A percentile compares a stretch with the other conserved stretches of the same genome.
phyloP scores from a whole-genome alignment of 345 rosid genomes.

The Populus tremula region DNA sequence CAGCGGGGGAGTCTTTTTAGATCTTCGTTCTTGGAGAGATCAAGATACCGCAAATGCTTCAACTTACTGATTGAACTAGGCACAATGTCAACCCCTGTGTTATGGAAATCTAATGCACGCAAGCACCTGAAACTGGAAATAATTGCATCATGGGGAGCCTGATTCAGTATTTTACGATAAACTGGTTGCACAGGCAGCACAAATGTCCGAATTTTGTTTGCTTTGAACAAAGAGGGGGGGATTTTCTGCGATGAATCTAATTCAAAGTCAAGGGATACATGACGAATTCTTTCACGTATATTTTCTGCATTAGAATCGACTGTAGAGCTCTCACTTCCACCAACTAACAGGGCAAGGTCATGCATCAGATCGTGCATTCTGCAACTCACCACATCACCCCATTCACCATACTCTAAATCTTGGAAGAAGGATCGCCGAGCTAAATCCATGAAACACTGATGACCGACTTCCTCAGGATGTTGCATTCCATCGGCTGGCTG shows the following conservation, averaged over 20 bases:
- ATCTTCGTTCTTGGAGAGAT: rapidly evolving
- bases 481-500: neutral
- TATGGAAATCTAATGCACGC: constrained; percentile 9
- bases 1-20: constrained; percentile 16
- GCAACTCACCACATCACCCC: neutral
- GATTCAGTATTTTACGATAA: neutral
- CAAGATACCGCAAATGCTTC: constrained; percentile 25
- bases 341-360: constrained; percentile 19
- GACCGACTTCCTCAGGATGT: constrained; percentile 14
- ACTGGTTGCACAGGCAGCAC: neutral
- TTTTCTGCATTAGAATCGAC: constrained; percentile 4
- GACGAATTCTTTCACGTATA: constrained; percentile 3
- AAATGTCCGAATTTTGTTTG: constrained; percentile 11
- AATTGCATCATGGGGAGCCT: neutral
- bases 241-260: neutral
- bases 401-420: constrained; percentile 9
- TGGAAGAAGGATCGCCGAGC: constrained; percentile 23
- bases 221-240: neutral
- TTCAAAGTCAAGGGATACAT: constrained; percentile 7
- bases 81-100: neutral
- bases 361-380: constrained; percentile 25
- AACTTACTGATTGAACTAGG: constrained; percentile 16
- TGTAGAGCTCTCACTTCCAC: constrained; percentile 6
- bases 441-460: constrained; percentile 19
- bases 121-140: constrained; percentile 9